Percentiles rank a stretch among this genome's conserved stretches.
Conservation (phyloP, 2,329 filamentous ascomycete species). For the Zymoseptoria ardabiliae region DNA sequence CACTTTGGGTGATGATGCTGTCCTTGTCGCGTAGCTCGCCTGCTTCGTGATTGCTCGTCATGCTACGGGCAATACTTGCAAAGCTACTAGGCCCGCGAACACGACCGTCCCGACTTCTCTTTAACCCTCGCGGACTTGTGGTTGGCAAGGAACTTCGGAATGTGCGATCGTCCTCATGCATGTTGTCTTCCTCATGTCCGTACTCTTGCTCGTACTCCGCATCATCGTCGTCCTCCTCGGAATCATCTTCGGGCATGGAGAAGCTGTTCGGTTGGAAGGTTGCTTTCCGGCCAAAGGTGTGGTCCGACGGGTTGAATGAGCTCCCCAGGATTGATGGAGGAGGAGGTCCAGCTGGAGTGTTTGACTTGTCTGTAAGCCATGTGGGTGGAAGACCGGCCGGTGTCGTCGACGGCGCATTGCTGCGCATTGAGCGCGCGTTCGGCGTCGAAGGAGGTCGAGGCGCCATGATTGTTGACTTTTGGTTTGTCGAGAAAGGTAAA, state of each 20-base stretch:
- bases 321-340: slow-evolving; percentile 29
- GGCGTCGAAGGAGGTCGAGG: slow-evolving; percentile 23
- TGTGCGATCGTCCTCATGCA: slow-evolving; percentile 20
- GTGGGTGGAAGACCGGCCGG: slow-evolving; percentile 30
- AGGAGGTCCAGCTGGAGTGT: slow-evolving; percentile 30
- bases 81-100: slow-evolving; percentile 52
- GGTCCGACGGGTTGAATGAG: slow-evolving; percentile 24
- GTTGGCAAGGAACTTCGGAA: slow-evolving; percentile 15
- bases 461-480: slow-evolving; percentile 9
- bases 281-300: slow-evolving; percentile 21
- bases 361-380: slow-evolving; percentile 26
- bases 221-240: slow-evolving; percentile 26
- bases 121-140: slow-evolving; percentile 27
- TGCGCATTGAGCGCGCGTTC: slow-evolving; percentile 18
- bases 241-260: slow-evolving; percentile 27
- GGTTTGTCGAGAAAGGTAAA: neutral
- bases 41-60: slow-evolving; percentile 47
- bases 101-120: slow-evolving; percentile 35
- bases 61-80: slow-evolving; percentile 62
- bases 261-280: slow-evolving; percentile 20
- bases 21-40: slow-evolving; percentile 61
- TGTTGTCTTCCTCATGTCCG: neutral
- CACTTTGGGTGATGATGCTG: slow-evolving; percentile 66
- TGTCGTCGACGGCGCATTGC: slow-evolving; percentile 29
- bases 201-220: slow-evolving; percentile 22